Evolutionary conservation across 2,329 filamentous ascomycete genomes (phyloP), one percentile per base, ranked within the genome.

Genomic region (Pestalotiopsis sp.): DNA sequence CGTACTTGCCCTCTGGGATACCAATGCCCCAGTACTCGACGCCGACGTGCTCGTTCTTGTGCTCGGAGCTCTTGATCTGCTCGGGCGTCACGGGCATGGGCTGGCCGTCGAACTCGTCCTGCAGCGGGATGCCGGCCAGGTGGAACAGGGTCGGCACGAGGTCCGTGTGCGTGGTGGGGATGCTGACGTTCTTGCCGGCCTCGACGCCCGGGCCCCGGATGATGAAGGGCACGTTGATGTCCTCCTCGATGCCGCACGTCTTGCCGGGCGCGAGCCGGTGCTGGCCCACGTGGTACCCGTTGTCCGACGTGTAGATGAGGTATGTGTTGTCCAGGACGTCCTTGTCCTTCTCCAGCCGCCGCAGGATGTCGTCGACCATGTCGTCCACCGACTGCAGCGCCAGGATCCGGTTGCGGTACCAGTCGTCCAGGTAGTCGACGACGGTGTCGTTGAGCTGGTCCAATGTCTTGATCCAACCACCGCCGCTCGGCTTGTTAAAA

Each of bases 321-420:
- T 88, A 90, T 0, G 87, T 86, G 36, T 89, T 86, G 67, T 89
- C 89, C 14, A 92, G 83, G 1, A 92, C 80, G n/a, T 87, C 89
- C 14, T 79, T 78, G 0, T 81, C 73, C 4, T 81, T 77, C 14
- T 83, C 79, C 2, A 88, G 77, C 0, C 79, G 79, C 3, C 73
- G 69, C 7, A 88, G 72, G 1, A 87, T 71, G 0, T 74, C 72
- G n/a, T 84, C 83, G 6, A 89, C 81, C 58, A 88, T 78, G 70
- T 89, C 87, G 70, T 89, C 86, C 0, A 89, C 86, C 1, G 83
- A 79, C 70, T 88, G 86, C 4, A 88, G 74, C 2, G 86, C 76
- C 23, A 82, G 82, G 2, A 89, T 76, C 2, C 87, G 81, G 31
- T 78, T 75, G 4, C 86, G 82, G 70, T 88, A 86, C 71, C 83